Evolutionary conservation across 2,329 filamentous ascomycete genomes (phyloP).

Genomic region (Nothophaeocryptopus gaeumannii): DNA sequence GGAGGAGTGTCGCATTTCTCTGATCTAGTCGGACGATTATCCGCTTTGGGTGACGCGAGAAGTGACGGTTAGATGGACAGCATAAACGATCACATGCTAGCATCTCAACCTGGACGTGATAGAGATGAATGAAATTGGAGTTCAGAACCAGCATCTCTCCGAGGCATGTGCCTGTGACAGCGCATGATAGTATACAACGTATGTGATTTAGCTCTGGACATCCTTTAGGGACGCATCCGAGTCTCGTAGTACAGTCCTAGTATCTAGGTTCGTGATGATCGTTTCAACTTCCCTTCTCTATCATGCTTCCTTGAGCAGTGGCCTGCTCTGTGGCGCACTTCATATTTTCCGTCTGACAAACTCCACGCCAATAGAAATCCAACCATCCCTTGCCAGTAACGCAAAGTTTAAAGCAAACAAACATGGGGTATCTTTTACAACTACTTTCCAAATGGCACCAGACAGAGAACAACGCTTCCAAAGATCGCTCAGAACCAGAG

Average conservation of each 20-base stretch:
- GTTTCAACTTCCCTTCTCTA: constrained; percentile 11
- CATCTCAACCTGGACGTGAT: no score
- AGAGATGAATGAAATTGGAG: not conserved
- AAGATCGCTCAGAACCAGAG: constrained; percentile 14
- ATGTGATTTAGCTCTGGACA: not conserved
- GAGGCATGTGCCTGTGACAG: constrained; percentile 4
- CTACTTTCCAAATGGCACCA: constrained; percentile 9
- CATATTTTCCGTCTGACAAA: not conserved
- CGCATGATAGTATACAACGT: constrained; percentile 4
- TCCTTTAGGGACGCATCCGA: not conserved
- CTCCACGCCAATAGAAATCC: constrained; percentile 9
- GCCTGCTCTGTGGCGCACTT: constrained; percentile 15
- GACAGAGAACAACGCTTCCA: constrained; percentile 15
- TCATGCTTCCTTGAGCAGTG: constrained; percentile 17
- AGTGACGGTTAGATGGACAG: no score
- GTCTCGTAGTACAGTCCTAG: constrained; percentile 15
- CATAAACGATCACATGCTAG: no score
- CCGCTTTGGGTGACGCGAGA: no score
- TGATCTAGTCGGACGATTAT: no score
- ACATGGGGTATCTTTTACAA: constrained; percentile 26
- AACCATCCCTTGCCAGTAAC: constrained; percentile 8
- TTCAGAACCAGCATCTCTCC: not conserved
- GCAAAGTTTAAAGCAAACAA: constrained; percentile 14
- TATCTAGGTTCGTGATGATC: constrained; percentile 16
- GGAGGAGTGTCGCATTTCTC: no score